Conservation (phyloP, 1,284 basidiomycete genomes). For the Xerocomus nothofagi region DNA sequence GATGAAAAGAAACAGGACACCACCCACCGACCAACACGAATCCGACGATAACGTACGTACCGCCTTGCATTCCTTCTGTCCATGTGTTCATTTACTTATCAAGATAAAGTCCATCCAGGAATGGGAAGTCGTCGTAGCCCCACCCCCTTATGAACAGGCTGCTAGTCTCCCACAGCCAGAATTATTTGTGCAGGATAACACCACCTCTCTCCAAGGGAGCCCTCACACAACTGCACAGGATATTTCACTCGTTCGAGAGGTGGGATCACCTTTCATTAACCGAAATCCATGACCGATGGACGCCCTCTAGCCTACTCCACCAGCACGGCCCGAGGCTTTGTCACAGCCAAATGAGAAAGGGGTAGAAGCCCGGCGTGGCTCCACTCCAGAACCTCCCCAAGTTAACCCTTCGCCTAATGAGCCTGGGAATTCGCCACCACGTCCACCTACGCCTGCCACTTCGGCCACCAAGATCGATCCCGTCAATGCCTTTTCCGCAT, state of each 20-base stretch:
- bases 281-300: constrained; percentile 12
- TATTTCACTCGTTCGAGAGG: constrained; percentile 15
- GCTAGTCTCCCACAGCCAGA: constrained; percentile 11
- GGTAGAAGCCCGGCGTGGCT: constrained; percentile 4
- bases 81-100: constrained; percentile 23
- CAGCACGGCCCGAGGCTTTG: background rate
- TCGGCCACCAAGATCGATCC: constrained; percentile 6
- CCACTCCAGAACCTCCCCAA: constrained; percentile 17
- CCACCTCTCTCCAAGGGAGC: constrained; percentile 1
- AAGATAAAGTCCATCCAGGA: constrained; percentile 27
- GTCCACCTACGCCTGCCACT: constrained; percentile 13
- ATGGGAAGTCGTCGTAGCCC: constrained; percentile 34
- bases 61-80: background rate
- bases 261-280: constrained; percentile 8
- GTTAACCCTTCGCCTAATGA: constrained; percentile 9
- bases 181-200: constrained; percentile 12
- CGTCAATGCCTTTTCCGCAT: constrained; percentile 44
- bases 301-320: constrained; percentile 13
- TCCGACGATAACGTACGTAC: constrained; percentile 32
- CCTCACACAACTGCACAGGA: constrained; percentile 1
- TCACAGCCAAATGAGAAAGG: constrained; percentile 14
- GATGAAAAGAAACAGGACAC: constrained; percentile 51
- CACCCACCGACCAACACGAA: constrained; percentile 37
- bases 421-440: constrained; percentile 11
- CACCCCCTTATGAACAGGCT: constrained; percentile 31